Evolutionary conservation across 257 asterid genomes (phyloP).

Genomic region (Rhazya stricta): DNA sequence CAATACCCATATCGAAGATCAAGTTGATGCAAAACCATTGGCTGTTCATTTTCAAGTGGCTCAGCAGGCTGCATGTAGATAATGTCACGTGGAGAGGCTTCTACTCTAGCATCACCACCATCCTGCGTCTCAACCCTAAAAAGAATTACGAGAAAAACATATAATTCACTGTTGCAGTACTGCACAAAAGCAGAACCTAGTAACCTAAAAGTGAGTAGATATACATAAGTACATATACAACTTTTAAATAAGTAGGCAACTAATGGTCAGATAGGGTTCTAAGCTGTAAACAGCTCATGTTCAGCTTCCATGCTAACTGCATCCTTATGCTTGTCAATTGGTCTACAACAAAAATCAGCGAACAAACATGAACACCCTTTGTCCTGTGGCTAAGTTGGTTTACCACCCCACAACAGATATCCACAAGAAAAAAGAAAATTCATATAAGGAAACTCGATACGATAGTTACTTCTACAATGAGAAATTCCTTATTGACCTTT

Average conservation of each 20-base stretch:
- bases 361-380: background rate
- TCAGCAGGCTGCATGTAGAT: constrained; percentile 82
- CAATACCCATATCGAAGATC: constrained; percentile 87
- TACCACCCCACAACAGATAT: background rate
- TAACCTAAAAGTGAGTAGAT: background rate
- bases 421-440: background rate
- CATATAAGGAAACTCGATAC: background rate
- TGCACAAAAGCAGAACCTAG: background rate
- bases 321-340: background rate
- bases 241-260: background rate
- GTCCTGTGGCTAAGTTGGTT: background rate
- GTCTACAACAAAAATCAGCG: background rate
- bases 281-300: background rate
- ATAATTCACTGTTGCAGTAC: background rate
- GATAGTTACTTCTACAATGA: background rate
- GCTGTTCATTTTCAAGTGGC: constrained; percentile 59
- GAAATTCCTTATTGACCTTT: background rate
- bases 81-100: constrained; percentile 96
- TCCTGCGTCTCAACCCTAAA: constrained; percentile 96
- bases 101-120: constrained; percentile 95
- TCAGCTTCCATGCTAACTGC: background rate
- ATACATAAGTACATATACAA: background rate
- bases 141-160: background rate
- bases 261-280: background rate
- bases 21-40: constrained; percentile 73